Evolutionary conservation across 805 yeast species (phyloP).

Genomic region (Sungouiella thailandica): DNA sequence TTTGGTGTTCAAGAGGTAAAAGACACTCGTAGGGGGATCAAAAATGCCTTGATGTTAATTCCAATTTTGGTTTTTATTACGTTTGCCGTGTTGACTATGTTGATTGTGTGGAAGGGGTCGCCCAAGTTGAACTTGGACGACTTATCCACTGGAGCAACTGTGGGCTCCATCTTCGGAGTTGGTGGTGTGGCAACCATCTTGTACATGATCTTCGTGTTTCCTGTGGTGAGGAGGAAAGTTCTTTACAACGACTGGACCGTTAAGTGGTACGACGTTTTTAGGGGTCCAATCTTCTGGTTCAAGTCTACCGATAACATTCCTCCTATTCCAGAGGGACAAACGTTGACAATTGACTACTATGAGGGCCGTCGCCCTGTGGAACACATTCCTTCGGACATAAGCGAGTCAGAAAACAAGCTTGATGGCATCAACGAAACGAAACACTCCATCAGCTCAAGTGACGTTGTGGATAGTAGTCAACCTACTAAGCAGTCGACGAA

Average conservation of each 20-base stretch:
- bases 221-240: slow-evolving; percentile 58
- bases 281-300: slow-evolving; percentile 56
- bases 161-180: slow-evolving; percentile 60
- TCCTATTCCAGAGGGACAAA: slow-evolving; percentile 58
- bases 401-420: slow-evolving; percentile 13
- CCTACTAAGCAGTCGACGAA: slow-evolving; percentile 29
- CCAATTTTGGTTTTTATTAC: slow-evolving; percentile 60
- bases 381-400: slow-evolving; percentile 10
- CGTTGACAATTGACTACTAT: slow-evolving; percentile 59
- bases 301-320: slow-evolving; percentile 54
- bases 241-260: slow-evolving; percentile 64
- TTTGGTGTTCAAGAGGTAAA: slow-evolving; percentile 57
- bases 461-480: slow-evolving; percentile 10
- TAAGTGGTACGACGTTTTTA: slow-evolving; percentile 47
- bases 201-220: slow-evolving; percentile 52
- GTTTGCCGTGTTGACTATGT: slow-evolving; percentile 63
- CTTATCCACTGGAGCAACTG: slow-evolving; percentile 47
- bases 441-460: slow-evolving; percentile 6
- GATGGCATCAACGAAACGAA: slow-evolving; percentile 10
- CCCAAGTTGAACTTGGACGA: slow-evolving; percentile 57
- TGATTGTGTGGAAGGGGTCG: slow-evolving; percentile 78
- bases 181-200: slow-evolving; percentile 52
- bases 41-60: slow-evolving; percentile 52
- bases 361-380: slow-evolving; percentile 45
- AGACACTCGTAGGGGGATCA: slow-evolving; percentile 35